Conservation (phyloP, 2,329 filamentous ascomycete genomes). For the Penicillium sp. region DNA sequence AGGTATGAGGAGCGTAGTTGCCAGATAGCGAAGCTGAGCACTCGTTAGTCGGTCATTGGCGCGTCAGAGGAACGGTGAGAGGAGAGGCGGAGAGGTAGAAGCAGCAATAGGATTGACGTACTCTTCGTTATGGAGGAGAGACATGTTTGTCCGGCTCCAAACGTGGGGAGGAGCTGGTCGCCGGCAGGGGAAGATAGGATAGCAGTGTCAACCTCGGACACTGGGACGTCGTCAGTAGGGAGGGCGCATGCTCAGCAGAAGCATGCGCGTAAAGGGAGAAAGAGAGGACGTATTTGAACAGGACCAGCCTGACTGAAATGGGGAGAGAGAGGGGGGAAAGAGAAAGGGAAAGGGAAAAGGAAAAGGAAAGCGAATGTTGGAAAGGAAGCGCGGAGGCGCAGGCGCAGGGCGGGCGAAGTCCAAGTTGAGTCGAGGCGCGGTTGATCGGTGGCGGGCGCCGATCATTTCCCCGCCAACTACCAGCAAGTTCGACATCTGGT, state of each 20-base stretch:
- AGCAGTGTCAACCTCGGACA: slow-evolving; percentile 8
- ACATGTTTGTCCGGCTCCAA: slow-evolving; percentile 39
- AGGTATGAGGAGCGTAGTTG: slow-evolving; percentile 69
- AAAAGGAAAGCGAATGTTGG: slow-evolving; percentile 6
- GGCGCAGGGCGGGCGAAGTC: slow-evolving; percentile 4
- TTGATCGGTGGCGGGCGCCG: slow-evolving; percentile 20
- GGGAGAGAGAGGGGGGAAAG: background rate
- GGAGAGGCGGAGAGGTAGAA: background rate
- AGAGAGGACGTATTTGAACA: slow-evolving; percentile 26
- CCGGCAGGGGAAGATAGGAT: background rate
- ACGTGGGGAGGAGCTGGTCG: background rate
- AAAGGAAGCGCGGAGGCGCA: slow-evolving; percentile 11
- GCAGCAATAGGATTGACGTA: slow-evolving; percentile 34
- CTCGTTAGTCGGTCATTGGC: slow-evolving; percentile 17
- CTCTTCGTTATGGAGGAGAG: slow-evolving; percentile 58
- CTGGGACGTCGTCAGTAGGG: slow-evolving; percentile 8
- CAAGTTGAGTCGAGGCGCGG: slow-evolving; percentile 17
- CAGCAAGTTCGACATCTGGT: no score
- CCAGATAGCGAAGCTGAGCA: slow-evolving; percentile 65
- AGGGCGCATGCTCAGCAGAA: slow-evolving; percentile 18
- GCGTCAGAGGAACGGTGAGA: background rate
- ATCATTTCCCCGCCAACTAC: slow-evolving; percentile 19
- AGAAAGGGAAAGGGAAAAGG: background rate
- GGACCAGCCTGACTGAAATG: slow-evolving; percentile 38
- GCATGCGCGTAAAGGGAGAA: slow-evolving; percentile 10